A percentile compares a stretch with the other conserved stretches of the same genome.
Conservation (phyloP, 192 early-diverging fungal species). For the Nowakowskiella sp. region DNA sequence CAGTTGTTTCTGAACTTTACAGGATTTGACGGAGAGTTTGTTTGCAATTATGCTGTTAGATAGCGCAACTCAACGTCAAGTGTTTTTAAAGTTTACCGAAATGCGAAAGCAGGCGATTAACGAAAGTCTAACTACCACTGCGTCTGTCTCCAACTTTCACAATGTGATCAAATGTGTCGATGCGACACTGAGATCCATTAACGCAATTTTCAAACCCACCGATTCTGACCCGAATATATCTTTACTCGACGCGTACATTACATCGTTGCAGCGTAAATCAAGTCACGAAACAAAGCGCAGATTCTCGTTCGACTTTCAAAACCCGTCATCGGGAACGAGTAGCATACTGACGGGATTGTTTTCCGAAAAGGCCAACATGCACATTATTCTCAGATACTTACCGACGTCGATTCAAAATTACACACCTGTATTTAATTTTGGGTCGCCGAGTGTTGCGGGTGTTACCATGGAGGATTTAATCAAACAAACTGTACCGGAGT, state of each 20-base stretch:
- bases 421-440: constrained; percentile 12
- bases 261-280: constrained; percentile 4
- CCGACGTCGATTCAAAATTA: constrained; percentile 20
- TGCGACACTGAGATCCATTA: constrained; percentile 7
- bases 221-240: not conserved
- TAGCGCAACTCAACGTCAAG: constrained; percentile 45
- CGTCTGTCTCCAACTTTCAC: constrained; percentile 8
- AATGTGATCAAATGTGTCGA: constrained; percentile 6
- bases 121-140: constrained; percentile 16
- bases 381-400: constrained; percentile 21
- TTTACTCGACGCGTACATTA: constrained; percentile 9
- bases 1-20: not conserved
- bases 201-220: constrained; percentile 7
- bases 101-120: constrained; percentile 44
- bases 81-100: constrained; percentile 41
- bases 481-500: not conserved
- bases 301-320: not conserved
- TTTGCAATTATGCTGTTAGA: constrained; percentile 63
- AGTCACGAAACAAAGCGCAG: not conserved
- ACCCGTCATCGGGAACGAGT: not conserved
- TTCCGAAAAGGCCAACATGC: constrained; percentile 30
- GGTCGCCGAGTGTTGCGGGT: not conserved
- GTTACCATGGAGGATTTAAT: not conserved
- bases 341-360: constrained; percentile 16
- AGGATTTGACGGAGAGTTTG: constrained; percentile 53